A percentile compares a stretch with the other conserved stretches of the same genome.
Conservation (phyloP, 106 monocot genomes). For the Vanilla planifolia region DNA sequence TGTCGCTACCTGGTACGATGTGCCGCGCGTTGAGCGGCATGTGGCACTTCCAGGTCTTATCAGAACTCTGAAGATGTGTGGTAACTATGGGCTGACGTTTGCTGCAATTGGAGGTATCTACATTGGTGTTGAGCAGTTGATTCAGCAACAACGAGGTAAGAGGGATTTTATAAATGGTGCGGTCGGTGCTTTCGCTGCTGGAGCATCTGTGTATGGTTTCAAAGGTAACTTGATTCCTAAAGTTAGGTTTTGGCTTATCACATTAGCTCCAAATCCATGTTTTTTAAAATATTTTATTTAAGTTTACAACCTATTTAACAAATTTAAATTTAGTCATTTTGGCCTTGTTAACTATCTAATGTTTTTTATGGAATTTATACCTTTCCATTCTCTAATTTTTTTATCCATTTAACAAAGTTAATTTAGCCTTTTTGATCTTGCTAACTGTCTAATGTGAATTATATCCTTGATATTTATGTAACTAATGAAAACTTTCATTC, state of each 20-base stretch:
- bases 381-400: too few species aligned
- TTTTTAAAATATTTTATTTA: background rate
- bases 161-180: conserved; percentile 83
- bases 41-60: conserved; percentile 84
- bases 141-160: conserved; percentile 78
- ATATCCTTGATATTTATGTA: too few species aligned
- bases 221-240: conserved; percentile 30
- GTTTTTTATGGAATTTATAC: too few species aligned
- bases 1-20: conserved; percentile 91
- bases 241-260: background rate
- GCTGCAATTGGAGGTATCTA: conserved; percentile 81
- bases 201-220: conserved; percentile 63
- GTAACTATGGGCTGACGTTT: conserved; percentile 78
- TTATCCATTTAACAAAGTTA: too few species aligned
- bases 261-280: background rate
- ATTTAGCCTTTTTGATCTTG: too few species aligned
- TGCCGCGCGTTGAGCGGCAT: conserved; percentile 85
- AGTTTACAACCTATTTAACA: background rate
- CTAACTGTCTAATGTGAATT: too few species aligned
- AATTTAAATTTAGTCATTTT: too few species aligned
- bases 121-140: conserved; percentile 85
- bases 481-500: too few species aligned
- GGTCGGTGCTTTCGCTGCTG: conserved; percentile 82
- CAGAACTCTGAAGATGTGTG: conserved; percentile 85
- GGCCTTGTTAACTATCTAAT: too few species aligned